phyloP scores from a whole-genome alignment of 805 yeast species.

The Wickerhamiella occidentalis region DNA sequence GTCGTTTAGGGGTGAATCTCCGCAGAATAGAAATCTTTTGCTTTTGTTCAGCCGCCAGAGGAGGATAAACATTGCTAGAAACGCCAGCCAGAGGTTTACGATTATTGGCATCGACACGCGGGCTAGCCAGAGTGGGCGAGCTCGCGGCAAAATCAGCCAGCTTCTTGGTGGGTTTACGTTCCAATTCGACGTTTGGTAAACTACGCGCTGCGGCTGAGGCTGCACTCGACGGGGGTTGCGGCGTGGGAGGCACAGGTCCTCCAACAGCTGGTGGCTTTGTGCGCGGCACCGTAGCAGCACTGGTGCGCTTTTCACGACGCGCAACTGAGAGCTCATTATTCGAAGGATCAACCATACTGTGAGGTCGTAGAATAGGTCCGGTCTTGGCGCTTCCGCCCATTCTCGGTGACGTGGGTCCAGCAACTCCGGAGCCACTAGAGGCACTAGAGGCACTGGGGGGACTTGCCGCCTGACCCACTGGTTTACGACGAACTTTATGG shows the following conservation, averaged over 20 bases:
- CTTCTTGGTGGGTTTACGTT: slow-evolving; percentile 5
- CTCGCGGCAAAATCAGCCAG: slow-evolving; percentile 7
- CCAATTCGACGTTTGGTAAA: not conserved
- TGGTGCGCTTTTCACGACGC: slow-evolving; percentile 6
- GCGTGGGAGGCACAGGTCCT: not conserved
- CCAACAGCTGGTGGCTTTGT: not conserved
- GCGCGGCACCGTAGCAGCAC: slow-evolving; percentile 1
- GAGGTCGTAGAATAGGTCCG: slow-evolving; percentile 7
- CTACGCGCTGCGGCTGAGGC: not conserved
- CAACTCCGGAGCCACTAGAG: no score
- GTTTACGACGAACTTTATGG: not conserved
- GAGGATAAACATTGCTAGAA: slow-evolving; percentile 4
- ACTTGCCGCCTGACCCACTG: not conserved
- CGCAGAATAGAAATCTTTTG: slow-evolving; percentile 11
- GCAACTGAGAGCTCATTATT: slow-evolving; percentile 5
- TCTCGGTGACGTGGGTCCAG: not conserved
- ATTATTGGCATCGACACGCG: not conserved
- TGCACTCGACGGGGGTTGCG: not conserved
- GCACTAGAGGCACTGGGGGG: not conserved
- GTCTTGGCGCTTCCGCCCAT: slow-evolving; percentile 5
- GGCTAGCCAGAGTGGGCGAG: not conserved
- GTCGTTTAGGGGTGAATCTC: slow-evolving; percentile 12
- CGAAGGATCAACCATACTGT: not conserved
- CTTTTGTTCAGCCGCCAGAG: slow-evolving; percentile 5
- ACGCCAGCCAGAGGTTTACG: slow-evolving; percentile 13